Percentiles rank a stretch among this genome's conserved stretches.
These are phyloP conservation scores for Mariannaea elegans DNA, from an alignment of 2,329 filamentous ascomycete genomes.

Conservation along the genomic window DNA sequence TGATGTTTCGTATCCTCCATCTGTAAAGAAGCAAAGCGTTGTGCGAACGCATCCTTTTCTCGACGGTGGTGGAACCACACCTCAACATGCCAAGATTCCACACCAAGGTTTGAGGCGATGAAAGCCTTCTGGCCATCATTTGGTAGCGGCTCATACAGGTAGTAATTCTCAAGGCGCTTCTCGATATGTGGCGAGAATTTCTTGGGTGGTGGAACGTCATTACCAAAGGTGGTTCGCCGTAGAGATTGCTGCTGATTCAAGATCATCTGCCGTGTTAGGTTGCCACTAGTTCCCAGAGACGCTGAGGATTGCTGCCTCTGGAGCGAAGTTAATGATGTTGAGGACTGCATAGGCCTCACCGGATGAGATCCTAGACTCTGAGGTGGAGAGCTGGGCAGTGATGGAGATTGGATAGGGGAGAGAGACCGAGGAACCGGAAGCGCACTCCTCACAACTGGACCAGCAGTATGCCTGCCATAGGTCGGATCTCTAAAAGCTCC, in stretches of 20 bases:
- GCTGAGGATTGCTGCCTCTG: slow-evolving; percentile 34
- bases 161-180: slow-evolving; percentile 62
- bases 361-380: slow-evolving; percentile 26
- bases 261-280: slow-evolving; percentile 52
- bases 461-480: slow-evolving; percentile 27
- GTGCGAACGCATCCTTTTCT: slow-evolving; percentile 56
- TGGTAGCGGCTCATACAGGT: slow-evolving; percentile 56
- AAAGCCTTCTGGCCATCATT: slow-evolving; percentile 61
- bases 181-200: slow-evolving; percentile 59
- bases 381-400: slow-evolving; percentile 34
- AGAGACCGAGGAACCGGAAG: slow-evolving; percentile 32
- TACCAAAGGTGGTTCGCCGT: slow-evolving; percentile 50
- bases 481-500: slow-evolving; percentile 33
- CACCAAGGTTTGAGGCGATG: slow-evolving; percentile 62
- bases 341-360: slow-evolving; percentile 34
- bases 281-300: slow-evolving; percentile 30
- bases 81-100: slow-evolving; percentile 60
- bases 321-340: slow-evolving; percentile 35
- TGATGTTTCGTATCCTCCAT: slow-evolving; percentile 48
- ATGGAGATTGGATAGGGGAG: slow-evolving; percentile 27
- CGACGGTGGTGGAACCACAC: slow-evolving; percentile 66
- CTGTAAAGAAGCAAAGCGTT: slow-evolving; percentile 55
- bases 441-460: slow-evolving; percentile 16
- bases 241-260: slow-evolving; percentile 56
- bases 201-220: slow-evolving; percentile 53